Conservation (phyloP, 2,329 filamentous ascomycete species). For the Mycosphaerella sp. region DNA sequence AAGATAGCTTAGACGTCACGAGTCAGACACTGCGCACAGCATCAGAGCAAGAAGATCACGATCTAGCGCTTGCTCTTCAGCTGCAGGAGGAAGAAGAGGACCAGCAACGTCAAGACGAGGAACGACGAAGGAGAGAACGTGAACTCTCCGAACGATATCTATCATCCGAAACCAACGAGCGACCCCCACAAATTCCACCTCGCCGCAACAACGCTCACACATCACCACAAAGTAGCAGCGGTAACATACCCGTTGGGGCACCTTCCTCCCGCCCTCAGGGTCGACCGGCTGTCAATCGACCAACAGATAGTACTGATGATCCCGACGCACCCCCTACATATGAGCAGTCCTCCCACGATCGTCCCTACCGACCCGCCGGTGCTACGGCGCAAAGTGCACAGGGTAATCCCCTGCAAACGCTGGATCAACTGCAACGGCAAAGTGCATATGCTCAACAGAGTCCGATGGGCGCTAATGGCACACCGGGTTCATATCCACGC, state of each 20-base stretch:
- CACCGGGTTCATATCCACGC: conserved; percentile 7
- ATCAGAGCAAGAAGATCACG: conserved; percentile 74
- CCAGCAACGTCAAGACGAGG: conserved; percentile 55
- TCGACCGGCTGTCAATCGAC: conserved; percentile 26
- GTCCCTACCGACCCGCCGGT: conserved; percentile 43
- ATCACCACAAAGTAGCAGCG: conserved; percentile 12
- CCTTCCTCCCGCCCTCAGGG: conserved; percentile 14
- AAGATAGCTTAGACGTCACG: conserved; percentile 4
- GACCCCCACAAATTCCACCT: conserved; percentile 27
- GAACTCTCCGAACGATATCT: conserved; percentile 64
- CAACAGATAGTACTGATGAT: conserved; percentile 34
- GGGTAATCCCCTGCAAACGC: conserved; percentile 31
- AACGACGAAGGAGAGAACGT: conserved; percentile 57
- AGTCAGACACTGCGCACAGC: conserved; percentile 27
- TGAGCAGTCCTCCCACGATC: conserved; percentile 54
- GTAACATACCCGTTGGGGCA: conserved; percentile 13
- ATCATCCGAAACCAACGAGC: conserved; percentile 43
- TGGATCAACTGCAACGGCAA: conserved; percentile 31
- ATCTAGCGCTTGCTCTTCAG: conserved; percentile 81
- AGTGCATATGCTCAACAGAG: conserved; percentile 22
- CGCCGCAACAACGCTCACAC: conserved; percentile 21
- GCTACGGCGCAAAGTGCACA: conserved; percentile 27
- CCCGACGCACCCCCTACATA: conserved; percentile 58
- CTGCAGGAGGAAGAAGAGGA: conserved; percentile 92
- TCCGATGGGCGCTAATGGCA: conserved; percentile 17